Percentiles rank a stretch among this genome's conserved stretches.
Evolutionary conservation across 805 yeast genomes (phyloP).

Genomic region (Pichia manshurica): DNA sequence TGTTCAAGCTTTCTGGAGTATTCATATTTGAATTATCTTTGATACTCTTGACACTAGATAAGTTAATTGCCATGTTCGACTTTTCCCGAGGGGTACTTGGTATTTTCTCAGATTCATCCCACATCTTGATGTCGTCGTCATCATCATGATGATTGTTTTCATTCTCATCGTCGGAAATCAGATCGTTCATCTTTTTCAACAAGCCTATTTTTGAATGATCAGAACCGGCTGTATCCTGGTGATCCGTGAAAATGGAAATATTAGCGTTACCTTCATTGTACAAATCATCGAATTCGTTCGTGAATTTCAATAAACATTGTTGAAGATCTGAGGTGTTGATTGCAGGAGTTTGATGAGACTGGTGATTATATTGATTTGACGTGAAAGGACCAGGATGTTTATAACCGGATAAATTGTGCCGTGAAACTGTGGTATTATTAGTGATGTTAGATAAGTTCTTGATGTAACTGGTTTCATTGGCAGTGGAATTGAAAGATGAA

Average conservation of each 20-base stretch:
- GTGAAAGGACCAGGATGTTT: neutral
- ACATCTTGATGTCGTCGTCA: constrained; percentile 16
- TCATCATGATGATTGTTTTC: constrained; percentile 20
- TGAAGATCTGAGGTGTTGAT: constrained; percentile 37
- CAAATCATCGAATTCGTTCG: constrained; percentile 38
- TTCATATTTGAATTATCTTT: constrained; percentile 2
- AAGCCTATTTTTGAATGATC: neutral
- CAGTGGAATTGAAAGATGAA: constrained; percentile 7
- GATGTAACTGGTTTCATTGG: constrained; percentile 6
- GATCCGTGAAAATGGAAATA: constrained; percentile 25
- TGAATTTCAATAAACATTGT: constrained; percentile 35
- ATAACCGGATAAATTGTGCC: neutral
- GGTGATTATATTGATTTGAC: constrained; percentile 9
- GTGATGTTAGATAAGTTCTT: constrained; percentile 5
- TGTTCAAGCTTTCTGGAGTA: constrained; percentile 11
- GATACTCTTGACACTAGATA: constrained; percentile 6
- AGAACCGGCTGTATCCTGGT: constrained; percentile 13
- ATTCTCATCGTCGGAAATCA: constrained; percentile 22
- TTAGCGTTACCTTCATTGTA: constrained; percentile 11
- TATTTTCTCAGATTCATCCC: constrained; percentile 5
- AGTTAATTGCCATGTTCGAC: neutral
- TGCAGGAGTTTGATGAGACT: constrained; percentile 12
- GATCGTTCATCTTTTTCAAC: constrained; percentile 7
- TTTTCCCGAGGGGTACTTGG: constrained; percentile 9
- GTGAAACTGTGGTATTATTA: constrained; percentile 8